Conservation (phyloP, 1,284 basidiomycete species). For the Grifola frondosa region DNA sequence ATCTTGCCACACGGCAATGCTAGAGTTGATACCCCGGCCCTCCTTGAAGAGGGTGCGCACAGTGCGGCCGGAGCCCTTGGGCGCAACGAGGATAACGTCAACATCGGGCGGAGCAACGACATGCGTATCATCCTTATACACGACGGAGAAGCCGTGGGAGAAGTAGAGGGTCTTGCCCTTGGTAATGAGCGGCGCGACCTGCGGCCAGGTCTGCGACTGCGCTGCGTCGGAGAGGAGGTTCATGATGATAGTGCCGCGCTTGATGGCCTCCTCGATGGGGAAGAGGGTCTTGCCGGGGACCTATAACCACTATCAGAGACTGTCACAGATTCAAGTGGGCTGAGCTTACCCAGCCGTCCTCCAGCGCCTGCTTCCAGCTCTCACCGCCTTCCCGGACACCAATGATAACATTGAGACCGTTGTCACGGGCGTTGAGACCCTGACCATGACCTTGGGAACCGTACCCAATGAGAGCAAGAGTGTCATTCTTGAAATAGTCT, state of each 20-base stretch:
- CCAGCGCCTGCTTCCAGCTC: constrained; percentile 93
- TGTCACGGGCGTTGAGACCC: constrained; percentile 98
- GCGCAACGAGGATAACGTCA: constrained; percentile 98
- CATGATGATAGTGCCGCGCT: constrained; percentile 98
- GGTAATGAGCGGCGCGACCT: constrained; percentile 89
- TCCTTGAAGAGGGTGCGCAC: constrained; percentile 99
- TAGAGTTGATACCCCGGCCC: constrained; percentile 96
- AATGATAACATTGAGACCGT: constrained; percentile 97
- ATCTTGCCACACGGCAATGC: constrained; percentile 87
- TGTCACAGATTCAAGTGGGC: too few species aligned
- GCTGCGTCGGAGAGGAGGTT: constrained; percentile 99
- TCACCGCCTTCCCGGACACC: constrained; percentile 97
- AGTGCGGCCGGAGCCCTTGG: constrained; percentile 98
- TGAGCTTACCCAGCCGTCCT: constrained; percentile 99
- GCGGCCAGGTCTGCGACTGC: constrained; percentile 93
- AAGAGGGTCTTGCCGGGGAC: constrained; percentile 98
- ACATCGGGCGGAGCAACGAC: constrained; percentile 92
- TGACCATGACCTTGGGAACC: constrained; percentile 99
- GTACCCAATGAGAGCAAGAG: constrained; percentile 97
- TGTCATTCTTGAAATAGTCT: constrained; percentile 99
- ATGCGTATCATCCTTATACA: constrained; percentile 97
- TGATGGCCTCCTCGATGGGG: constrained; percentile 97
- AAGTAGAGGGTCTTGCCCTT: constrained; percentile 99
- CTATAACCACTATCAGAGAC: too few species aligned
- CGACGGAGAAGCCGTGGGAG: constrained; percentile 98